Evolutionary conservation across 495 filamentous ascomycete genomes (phyloP).

Genomic region (Aspergillus baeticus): DNA sequence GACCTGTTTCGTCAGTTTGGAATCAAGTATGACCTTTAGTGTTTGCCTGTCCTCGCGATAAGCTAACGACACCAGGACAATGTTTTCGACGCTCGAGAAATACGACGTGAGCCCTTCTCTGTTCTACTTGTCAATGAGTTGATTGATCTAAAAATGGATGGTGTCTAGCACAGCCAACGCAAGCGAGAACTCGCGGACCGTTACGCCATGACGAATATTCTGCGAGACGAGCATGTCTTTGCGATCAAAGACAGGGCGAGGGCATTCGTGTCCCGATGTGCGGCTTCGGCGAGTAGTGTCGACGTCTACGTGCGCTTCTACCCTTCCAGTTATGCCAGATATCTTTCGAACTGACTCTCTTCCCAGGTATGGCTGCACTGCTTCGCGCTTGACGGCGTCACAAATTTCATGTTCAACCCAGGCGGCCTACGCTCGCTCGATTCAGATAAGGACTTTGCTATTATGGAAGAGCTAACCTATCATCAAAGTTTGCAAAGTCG

Average conservation of each 20-base stretch:
- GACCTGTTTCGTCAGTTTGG: conserved; percentile 59
- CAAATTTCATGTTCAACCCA: conserved; percentile 64
- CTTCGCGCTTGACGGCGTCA: conserved; percentile 65
- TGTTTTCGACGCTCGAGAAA: conserved; percentile 60
- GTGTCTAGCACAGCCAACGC: conserved; percentile 53
- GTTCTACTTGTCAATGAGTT: neutral
- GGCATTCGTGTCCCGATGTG: conserved; percentile 51
- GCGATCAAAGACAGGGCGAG: conserved; percentile 54
- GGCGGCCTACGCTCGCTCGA: conserved; percentile 57
- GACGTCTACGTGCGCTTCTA: conserved; percentile 54
- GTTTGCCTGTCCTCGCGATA: conserved; percentile 10
- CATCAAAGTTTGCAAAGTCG: conserved; percentile 63
- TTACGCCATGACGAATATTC: conserved; percentile 66
- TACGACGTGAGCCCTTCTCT: conserved; percentile 38
- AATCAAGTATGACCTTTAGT: conserved; percentile 35
- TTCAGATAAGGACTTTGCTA: conserved; percentile 46
- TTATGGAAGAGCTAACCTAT: conserved; percentile 66
- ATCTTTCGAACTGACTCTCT: neutral
- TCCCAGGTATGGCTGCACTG: conserved; percentile 48
- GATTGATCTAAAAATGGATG: neutral
- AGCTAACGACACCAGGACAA: conserved; percentile 40
- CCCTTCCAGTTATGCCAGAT: neutral
- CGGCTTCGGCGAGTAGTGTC: conserved; percentile 39
- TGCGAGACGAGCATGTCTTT: conserved; percentile 48
- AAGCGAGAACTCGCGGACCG: conserved; percentile 61